Evolutionary conservation across 2,329 filamentous ascomycete species (phyloP), one percentile per base, ranked within the genome.

Genomic region (Xylaria sp.): DNA sequence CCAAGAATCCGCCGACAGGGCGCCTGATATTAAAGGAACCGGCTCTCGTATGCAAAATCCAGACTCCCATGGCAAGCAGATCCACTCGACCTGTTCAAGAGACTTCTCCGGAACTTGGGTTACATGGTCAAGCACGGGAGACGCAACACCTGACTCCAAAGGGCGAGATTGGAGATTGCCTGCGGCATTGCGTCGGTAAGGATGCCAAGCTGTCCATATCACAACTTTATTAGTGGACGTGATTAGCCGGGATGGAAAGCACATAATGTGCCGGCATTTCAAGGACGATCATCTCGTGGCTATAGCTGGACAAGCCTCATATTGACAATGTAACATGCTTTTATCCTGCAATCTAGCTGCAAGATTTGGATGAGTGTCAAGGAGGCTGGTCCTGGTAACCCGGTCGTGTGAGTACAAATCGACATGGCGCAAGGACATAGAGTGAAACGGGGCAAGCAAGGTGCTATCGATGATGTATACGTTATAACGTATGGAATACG

Each of bases 221-320:
- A 57, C 13, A 60, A 69, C 67, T 23, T 69, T 55, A 74, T 74
- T 73, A 69, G 68, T 70, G 45, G 61, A 39, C 41, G 64, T 70
- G 67, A 76, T 76, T 76, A 76, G 71, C 74, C 74, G 73, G 60
- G 39, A 74, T 68, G 48, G 65, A 63, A 34, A 60, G 59, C 18
- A 70, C 39, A 64, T 67, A 70, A 57, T 64, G 46, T 30, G 45
- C 65, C 70, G 73, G 73, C 70, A 72, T 68, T 70, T 72, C 18
- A 57, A 39, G 10, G 46, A 25, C 20, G 66, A 65, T 66, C 66
- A 55, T 48, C 61, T 65, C 62, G 58, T 55, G 58, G 28, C 48
- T 34, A 13, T 15, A 55, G 48, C n/a, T 57, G 48, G 65, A 8
- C 34, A 60, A 43, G 43, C 36, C 30, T 53, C 62, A 62, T 55